Conservation (phyloP, 371 early-diverging fungal genomes). For the Thermomucor indicae-seudaticae region DNA sequence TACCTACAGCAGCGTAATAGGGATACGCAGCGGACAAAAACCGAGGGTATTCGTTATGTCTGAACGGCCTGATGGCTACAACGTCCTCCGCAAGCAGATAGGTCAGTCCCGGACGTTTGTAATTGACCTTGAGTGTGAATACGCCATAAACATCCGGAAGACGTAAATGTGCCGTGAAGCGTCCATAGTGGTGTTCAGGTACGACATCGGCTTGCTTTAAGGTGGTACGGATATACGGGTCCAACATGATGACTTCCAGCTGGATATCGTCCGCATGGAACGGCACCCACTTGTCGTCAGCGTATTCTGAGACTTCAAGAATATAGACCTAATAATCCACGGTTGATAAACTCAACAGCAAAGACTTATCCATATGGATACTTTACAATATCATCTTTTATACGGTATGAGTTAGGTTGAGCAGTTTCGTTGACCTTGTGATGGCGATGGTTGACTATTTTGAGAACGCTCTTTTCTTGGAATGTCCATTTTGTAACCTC, state of each 20-base stretch:
- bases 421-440: slow-evolving; percentile 64
- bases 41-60: slow-evolving; percentile 94
- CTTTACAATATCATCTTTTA: slow-evolving; percentile 87
- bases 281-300: slow-evolving; percentile 78
- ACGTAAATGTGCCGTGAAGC: slow-evolving; percentile 55
- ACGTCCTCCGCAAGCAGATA: slow-evolving; percentile 71
- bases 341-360: not conserved
- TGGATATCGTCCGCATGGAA: slow-evolving; percentile 76
- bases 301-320: slow-evolving; percentile 76
- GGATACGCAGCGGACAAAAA: slow-evolving; percentile 90
- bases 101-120: slow-evolving; percentile 78
- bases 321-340: slow-evolving; percentile 60
- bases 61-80: slow-evolving; percentile 84
- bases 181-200: slow-evolving; percentile 24
- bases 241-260: slow-evolving; percentile 92
- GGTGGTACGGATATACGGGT: slow-evolving; percentile 89
- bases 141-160: slow-evolving; percentile 96
- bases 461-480: slow-evolving; percentile 88
- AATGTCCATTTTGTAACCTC: slow-evolving; percentile 88
- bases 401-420: slow-evolving; percentile 75
- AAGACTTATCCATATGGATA: not conserved
- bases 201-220: slow-evolving; percentile 47
- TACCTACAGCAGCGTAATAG: slow-evolving; percentile 86
- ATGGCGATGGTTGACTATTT: slow-evolving; percentile 58
- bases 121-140: slow-evolving; percentile 91